These are phyloP conservation scores for Trichoderma aggressivum DNA, from an alignment of 2,329 filamentous ascomycete genomes.

Conservation along the genomic window DNA sequence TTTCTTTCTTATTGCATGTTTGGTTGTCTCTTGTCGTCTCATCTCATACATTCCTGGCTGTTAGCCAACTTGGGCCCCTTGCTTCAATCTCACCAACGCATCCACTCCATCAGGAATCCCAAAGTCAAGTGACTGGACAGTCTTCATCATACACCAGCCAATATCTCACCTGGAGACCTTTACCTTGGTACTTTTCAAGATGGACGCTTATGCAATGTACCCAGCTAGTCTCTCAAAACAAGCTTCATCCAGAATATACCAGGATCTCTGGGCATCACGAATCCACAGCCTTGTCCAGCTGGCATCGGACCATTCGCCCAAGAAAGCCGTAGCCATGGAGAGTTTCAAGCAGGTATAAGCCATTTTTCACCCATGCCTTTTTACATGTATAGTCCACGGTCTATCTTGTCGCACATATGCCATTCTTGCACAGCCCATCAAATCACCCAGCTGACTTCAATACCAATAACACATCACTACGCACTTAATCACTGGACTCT, in stretches of 20 bases:
- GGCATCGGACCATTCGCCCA: conserved; percentile 31
- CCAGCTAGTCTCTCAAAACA: conserved; percentile 43
- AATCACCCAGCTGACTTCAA: not conserved
- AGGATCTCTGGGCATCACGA: conserved; percentile 45
- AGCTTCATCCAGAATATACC: conserved; percentile 47
- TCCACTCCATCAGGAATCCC: not conserved
- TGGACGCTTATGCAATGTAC: conserved; percentile 54
- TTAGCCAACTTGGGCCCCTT: not conserved
- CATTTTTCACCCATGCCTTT: not conserved
- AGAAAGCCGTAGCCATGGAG: conserved; percentile 31
- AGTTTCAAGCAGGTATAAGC: conserved; percentile 36
- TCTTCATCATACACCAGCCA: not conserved
- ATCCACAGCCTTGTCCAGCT: conserved; percentile 35
- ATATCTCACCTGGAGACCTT: not conserved
- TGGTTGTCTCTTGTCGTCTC: not conserved
- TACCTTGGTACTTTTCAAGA: conserved; percentile 23
- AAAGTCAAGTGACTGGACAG: conserved; percentile 6
- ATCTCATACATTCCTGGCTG: not conserved
- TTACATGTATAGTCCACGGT: not conserved
- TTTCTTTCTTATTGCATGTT: not conserved
- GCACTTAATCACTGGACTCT: not conserved
- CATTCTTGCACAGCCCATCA: not conserved
- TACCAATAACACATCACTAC: not conserved
- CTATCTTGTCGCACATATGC: not conserved
- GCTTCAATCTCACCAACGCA: not conserved